Conservation (phyloP, 2,329 filamentous ascomycete species). For the Neurospora sp. region DNA sequence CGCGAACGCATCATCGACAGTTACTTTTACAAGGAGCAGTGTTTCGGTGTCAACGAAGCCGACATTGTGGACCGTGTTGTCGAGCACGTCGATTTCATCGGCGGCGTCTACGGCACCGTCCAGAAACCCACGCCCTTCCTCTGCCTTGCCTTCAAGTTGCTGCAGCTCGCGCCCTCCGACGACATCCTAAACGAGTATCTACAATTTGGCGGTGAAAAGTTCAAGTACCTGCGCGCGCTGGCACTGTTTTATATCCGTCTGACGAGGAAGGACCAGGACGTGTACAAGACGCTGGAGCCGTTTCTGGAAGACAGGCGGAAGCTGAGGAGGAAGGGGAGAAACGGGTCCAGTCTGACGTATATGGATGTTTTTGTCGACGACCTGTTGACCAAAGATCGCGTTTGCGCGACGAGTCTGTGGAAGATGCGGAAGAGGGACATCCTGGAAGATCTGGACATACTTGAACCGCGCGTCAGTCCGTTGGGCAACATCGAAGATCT, state of each 20-base stretch:
- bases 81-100: constrained; percentile 70
- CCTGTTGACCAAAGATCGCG: constrained; percentile 74
- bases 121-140: constrained; percentile 90
- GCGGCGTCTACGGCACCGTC: constrained; percentile 74
- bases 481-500: constrained; percentile 70
- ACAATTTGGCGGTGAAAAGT: constrained; percentile 61
- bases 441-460: constrained; percentile 77
- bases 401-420: constrained; percentile 87
- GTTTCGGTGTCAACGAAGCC: constrained; percentile 83
- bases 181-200: constrained; percentile 75
- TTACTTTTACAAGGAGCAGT: constrained; percentile 98
- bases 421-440: constrained; percentile 77
- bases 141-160: constrained; percentile 87
- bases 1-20: constrained; percentile 90
- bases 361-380: constrained; percentile 94
- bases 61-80: constrained; percentile 82
- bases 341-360: constrained; percentile 65
- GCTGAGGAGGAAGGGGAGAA: constrained; percentile 64
- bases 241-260: constrained; percentile 90
- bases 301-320: constrained; percentile 76
- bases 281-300: constrained; percentile 73
- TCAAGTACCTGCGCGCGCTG: constrained; percentile 82
- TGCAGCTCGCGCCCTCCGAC: constrained; percentile 75
- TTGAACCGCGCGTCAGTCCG: constrained; percentile 79
- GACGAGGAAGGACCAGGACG: constrained; percentile 71